These are phyloP conservation scores for Alternaria postmessia DNA, from an alignment of 2,329 filamentous ascomycete genomes.

Conservation along the genomic window DNA sequence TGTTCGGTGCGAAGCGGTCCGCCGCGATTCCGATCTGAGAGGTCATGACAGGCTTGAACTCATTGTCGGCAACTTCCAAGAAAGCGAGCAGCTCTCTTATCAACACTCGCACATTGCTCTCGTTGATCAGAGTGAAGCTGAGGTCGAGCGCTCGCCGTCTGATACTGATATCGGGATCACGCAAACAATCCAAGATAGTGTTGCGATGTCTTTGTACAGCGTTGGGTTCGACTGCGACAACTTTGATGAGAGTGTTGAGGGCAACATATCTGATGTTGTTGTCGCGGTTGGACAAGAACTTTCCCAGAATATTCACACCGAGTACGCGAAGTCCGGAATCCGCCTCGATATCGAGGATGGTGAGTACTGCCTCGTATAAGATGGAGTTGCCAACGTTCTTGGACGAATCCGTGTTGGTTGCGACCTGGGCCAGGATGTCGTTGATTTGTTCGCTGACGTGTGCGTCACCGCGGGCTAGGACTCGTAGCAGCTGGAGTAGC, in stretches of 20 bases:
- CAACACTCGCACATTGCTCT: conserved; percentile 91
- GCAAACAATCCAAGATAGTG: conserved; percentile 93
- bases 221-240: conserved; percentile 97
- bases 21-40: conserved; percentile 97
- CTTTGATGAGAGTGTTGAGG: conserved; percentile 95
- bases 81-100: conserved; percentile 94
- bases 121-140: conserved; percentile 98
- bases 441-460: conserved; percentile 97
- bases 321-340: conserved; percentile 93
- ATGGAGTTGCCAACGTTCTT: conserved; percentile 99
- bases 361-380: conserved; percentile 94
- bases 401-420: conserved; percentile 95
- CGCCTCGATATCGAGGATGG: conserved; percentile 97
- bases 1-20: conserved; percentile 94
- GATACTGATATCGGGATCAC: conserved; percentile 98
- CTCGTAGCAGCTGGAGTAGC: conserved; percentile 84
- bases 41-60: conserved; percentile 99
- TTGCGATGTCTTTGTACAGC: conserved; percentile 97
- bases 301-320: conserved; percentile 97
- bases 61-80: conserved; percentile 94
- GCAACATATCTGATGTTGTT: conserved; percentile 99
- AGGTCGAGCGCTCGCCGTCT: conserved; percentile 92
- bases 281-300: conserved; percentile 97
- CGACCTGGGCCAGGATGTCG: conserved; percentile 95
- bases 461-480: conserved; percentile 84